Conservation (phyloP, 1,284 basidiomycete genomes). For the Violaceomyces palustris region DNA sequence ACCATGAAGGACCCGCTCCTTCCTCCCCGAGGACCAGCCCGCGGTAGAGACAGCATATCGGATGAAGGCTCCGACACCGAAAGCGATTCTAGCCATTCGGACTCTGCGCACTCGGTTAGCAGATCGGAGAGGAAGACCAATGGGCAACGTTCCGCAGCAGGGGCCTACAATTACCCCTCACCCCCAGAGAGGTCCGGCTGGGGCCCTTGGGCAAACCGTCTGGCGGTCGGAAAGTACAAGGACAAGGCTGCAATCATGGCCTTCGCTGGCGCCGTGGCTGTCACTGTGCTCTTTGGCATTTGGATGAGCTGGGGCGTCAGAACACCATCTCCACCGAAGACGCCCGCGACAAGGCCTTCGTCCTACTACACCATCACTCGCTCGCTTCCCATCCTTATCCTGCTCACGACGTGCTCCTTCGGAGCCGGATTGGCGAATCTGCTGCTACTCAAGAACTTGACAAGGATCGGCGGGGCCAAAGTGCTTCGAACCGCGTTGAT, state of each 20-base stretch:
- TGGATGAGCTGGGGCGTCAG: conserved; percentile 20
- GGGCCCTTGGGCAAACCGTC: conserved; percentile 33
- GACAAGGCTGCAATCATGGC: conserved; percentile 37
- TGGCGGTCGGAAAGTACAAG: conserved; percentile 35
- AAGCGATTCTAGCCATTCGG: too few species aligned
- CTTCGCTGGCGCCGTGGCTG: conserved; percentile 20
- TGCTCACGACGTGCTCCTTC: conserved; percentile 71
- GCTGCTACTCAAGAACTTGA: conserved; percentile 29
- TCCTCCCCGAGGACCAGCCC: conserved; percentile 12
- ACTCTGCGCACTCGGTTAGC: too few species aligned
- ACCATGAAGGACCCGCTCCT: conserved; percentile 27
- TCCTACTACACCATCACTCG: conserved; percentile 62
- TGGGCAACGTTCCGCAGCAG: too few species aligned
- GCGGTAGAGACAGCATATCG: too few species aligned
- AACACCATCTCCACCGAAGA: conserved; percentile 20
- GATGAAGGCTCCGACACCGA: too few species aligned
- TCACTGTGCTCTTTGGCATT: conserved; percentile 24
- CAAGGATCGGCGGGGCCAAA: conserved; percentile 26
- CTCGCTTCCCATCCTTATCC: conserved; percentile 74
- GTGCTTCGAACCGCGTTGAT: conserved; percentile 32
- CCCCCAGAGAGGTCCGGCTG: conserved; percentile 24
- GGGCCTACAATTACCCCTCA: conserved; percentile 22
- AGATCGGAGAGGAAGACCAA: too few species aligned
- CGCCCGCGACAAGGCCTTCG: conserved; percentile 37
- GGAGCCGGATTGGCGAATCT: conserved; percentile 67